These are phyloP conservation scores for Diplodia intermedia DNA, from an alignment of 2,329 filamentous ascomycete genomes.

Conservation along the genomic window DNA sequence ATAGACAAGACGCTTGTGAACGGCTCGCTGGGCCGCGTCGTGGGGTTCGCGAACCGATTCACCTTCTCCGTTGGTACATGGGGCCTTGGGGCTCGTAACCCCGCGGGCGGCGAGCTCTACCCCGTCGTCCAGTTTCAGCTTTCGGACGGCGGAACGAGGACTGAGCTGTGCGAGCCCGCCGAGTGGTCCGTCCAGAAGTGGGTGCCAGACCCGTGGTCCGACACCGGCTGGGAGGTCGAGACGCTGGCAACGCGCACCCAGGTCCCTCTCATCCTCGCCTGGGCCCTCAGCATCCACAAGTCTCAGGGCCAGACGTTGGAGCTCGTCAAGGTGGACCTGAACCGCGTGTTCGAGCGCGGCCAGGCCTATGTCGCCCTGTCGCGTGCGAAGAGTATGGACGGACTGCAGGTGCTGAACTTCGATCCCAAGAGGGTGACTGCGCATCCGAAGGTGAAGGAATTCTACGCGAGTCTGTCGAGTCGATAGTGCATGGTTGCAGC, in stretches of 20 bases:
- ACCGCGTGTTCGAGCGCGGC: slow-evolving; percentile 61
- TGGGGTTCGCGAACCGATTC: slow-evolving; percentile 41
- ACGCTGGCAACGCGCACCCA: slow-evolving; percentile 64
- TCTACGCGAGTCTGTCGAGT: not conserved
- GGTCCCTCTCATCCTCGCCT: slow-evolving; percentile 65
- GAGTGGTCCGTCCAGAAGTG: slow-evolving; percentile 12
- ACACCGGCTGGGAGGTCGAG: slow-evolving; percentile 8
- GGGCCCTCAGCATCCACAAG: slow-evolving; percentile 70
- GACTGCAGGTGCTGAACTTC: slow-evolving; percentile 29
- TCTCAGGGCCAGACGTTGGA: slow-evolving; percentile 67
- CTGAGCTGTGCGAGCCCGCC: not conserved
- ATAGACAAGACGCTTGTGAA: slow-evolving; percentile 44
- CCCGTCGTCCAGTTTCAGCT: slow-evolving; percentile 9
- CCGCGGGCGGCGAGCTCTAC: slow-evolving; percentile 33
- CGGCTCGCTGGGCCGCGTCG: slow-evolving; percentile 45
- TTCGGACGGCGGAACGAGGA: not conserved
- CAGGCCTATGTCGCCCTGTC: slow-evolving; percentile 66
- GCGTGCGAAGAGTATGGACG: slow-evolving; percentile 12
- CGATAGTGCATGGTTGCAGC: too few species aligned
- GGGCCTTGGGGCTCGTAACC: not conserved
- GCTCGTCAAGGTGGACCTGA: slow-evolving; percentile 62
- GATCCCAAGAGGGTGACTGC: not conserved
- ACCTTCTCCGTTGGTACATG: not conserved
- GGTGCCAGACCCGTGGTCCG: not conserved
- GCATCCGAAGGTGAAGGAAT: slow-evolving; percentile 13